Evolutionary conservation across 108 stramenopile genomes (phyloP), one percentile per base, ranked within the genome.

Genomic region (Pseudonitzschia multiseries): DNA sequence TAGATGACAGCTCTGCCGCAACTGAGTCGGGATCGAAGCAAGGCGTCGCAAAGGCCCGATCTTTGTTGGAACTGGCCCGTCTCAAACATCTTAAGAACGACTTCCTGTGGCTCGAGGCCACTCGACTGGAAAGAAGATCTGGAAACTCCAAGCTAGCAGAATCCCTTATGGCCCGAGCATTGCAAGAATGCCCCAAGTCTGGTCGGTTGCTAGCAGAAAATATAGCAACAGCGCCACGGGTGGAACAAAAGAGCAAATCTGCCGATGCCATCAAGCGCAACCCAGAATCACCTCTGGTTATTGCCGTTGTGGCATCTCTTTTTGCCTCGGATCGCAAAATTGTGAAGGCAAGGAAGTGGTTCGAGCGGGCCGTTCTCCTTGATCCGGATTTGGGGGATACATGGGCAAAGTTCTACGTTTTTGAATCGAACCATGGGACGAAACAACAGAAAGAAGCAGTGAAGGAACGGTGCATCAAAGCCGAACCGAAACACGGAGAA

Each of bases 281-380:
- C 70, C 93, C 93, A 31, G 94, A 98, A 56, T 95, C 98, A 83
- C 88, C 96, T 4, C 80, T 82, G 65, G 96, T 98, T 0, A 93
- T 98, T 65, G 62, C 84, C 0, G 93, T 96, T 4, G 99, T 98
- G 17, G 97, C 97, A 0, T 76, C 89, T 12, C 83, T 98, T n/a
- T 98, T 99, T 75, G 95, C 90, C 27, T 76, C 86, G 26, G 94
- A 96, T 72, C 79, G 94, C 46, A 96, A 96, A 71, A 24, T 33
- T 20, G n/a, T 28, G 8, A 99, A 99, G 88, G 97, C 97, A 26
- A 84, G 96, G 21, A 98, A 97, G 74, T 99, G 97, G 97, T 96
- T 96, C 72, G 86, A 95, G 36, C 86, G 97, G n/a, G 96, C 97
- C 0, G 86, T 93, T 6, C 70, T 91, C 6, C 72, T 99, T 43